These are phyloP conservation scores for Sporobolomyces roseus DNA, from an alignment of 768 basidiomycete species.

Conservation along the genomic window DNA sequence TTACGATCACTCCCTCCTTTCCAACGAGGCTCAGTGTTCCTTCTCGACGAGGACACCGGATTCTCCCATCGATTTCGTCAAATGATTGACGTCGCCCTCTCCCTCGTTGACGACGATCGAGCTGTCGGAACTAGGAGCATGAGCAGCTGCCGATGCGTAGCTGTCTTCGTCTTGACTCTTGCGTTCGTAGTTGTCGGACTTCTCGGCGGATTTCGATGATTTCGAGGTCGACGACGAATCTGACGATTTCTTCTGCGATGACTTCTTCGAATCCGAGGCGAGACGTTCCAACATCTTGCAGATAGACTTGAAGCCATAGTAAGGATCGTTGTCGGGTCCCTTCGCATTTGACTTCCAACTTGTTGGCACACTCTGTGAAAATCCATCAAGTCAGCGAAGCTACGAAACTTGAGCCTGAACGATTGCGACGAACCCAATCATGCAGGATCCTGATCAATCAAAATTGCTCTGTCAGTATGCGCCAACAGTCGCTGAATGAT, in stretches of 20 bases:
- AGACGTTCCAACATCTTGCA: constrained; percentile 3
- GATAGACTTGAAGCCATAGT: constrained; percentile 21
- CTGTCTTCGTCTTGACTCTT: background rate
- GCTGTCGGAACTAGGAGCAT: background rate
- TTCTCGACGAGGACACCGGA: constrained; percentile 8
- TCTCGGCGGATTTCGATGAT: background rate
- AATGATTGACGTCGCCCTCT: constrained; percentile 8
- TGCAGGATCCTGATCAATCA: background rate
- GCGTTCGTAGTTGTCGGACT: background rate
- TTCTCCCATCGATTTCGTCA: constrained; percentile 16
- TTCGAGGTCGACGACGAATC: background rate
- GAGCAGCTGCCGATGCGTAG: background rate
- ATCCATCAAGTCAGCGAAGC: background rate
- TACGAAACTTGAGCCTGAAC: too few species aligned
- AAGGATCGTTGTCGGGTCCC: constrained; percentile 14
- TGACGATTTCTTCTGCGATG: background rate
- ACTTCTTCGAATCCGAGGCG: background rate
- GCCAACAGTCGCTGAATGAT: too few species aligned
- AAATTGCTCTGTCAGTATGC: background rate
- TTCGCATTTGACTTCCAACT: constrained; percentile 8
- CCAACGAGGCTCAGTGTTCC: background rate
- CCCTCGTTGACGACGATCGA: constrained; percentile 7
- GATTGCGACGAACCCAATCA: constrained; percentile 9
- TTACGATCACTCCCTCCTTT: too few species aligned
- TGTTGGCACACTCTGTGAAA: constrained; percentile 7